These are phyloP conservation scores for Lecanosticta acicola DNA, from an alignment of 2,329 filamentous ascomycete genomes.

Conservation along the genomic window DNA sequence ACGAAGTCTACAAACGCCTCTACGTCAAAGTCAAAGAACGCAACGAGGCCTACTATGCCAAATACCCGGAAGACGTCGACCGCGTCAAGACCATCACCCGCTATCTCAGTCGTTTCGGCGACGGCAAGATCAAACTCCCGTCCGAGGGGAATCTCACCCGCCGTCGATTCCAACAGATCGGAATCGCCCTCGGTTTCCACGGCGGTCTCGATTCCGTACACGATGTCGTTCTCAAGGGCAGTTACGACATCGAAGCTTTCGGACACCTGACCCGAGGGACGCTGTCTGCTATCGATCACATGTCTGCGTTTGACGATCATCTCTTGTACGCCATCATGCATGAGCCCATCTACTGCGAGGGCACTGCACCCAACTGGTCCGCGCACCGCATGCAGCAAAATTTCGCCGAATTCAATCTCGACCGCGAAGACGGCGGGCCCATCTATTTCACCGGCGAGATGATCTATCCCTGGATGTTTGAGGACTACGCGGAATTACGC, in stretches of 20 bases:
- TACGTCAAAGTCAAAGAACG: constrained; percentile 64
- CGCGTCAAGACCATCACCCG: constrained; percentile 61
- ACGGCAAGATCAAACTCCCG: constrained; percentile 60
- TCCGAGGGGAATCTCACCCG: constrained; percentile 68
- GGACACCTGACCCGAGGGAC: constrained; percentile 69
- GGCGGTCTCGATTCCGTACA: constrained; percentile 73
- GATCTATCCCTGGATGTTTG: constrained; percentile 81
- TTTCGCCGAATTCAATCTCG: constrained; percentile 45
- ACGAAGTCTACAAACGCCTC: constrained; percentile 68
- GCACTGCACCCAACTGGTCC: constrained; percentile 66
- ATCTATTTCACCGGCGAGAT: constrained; percentile 88
- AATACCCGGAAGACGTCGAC: constrained; percentile 74
- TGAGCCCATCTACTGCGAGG: constrained; percentile 79
- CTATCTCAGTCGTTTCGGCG: constrained; percentile 53
- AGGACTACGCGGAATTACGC: constrained; percentile 70
- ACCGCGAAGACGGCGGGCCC: constrained; percentile 42
- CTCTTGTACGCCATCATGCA: constrained; percentile 84
- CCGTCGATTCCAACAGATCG: constrained; percentile 68
- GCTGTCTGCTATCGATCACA: constrained; percentile 61
- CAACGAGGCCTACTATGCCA: constrained; percentile 74
- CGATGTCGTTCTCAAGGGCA: constrained; percentile 63
- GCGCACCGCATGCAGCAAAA: constrained; percentile 58
- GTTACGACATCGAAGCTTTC: constrained; percentile 68
- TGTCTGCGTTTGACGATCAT: constrained; percentile 65
- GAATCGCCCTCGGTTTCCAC: constrained; percentile 71